phyloP scores from a whole-genome alignment of 495 filamentous ascomycete species.

The Hamigera avellanea region DNA sequence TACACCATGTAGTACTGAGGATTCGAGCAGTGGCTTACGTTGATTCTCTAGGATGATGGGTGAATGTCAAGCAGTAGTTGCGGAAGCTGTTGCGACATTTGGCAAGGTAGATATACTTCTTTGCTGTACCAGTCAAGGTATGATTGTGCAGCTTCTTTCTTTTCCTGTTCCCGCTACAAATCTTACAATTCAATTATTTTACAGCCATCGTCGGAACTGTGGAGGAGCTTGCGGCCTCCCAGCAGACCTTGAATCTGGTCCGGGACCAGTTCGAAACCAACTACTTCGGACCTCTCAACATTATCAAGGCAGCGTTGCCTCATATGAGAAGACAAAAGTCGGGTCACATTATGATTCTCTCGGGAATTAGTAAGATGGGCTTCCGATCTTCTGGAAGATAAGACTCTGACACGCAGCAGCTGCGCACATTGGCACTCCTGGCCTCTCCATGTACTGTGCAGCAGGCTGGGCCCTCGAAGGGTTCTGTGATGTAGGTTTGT shows the following conservation, averaged over 20 bases:
- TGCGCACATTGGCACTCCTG: constrained; percentile 86
- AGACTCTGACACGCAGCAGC: constrained; percentile 26
- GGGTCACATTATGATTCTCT: constrained; percentile 84
- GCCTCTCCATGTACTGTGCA: constrained; percentile 81
- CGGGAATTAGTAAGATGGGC: constrained; percentile 55
- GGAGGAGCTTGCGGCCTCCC: constrained; percentile 72
- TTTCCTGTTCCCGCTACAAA: neutral
- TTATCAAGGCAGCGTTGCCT: constrained; percentile 83
- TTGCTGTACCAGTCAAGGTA: constrained; percentile 78
- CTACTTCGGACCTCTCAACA: constrained; percentile 90
- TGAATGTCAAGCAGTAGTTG: constrained; percentile 69
- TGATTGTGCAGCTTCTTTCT: constrained; percentile 1
- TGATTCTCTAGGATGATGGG: constrained; percentile 27
- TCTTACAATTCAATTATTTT: constrained; percentile 1
- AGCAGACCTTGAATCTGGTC: constrained; percentile 63
- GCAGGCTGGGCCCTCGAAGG: constrained; percentile 93
- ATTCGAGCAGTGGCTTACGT: constrained; percentile 4
- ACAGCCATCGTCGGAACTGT: constrained; percentile 79
- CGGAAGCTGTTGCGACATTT: constrained; percentile 73
- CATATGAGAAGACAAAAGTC: constrained; percentile 64
- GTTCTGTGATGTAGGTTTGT: constrained; percentile 63
- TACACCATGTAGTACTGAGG: too few relatives aligned
- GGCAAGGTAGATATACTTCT: constrained; percentile 81
- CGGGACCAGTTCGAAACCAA: constrained; percentile 88
- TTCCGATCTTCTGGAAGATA: neutral